A percentile compares a stretch with the other conserved stretches of the same genome.
phyloP scores from a whole-genome alignment of 2,329 filamentous ascomycete genomes.

The Arachnomyces sp. region DNA sequence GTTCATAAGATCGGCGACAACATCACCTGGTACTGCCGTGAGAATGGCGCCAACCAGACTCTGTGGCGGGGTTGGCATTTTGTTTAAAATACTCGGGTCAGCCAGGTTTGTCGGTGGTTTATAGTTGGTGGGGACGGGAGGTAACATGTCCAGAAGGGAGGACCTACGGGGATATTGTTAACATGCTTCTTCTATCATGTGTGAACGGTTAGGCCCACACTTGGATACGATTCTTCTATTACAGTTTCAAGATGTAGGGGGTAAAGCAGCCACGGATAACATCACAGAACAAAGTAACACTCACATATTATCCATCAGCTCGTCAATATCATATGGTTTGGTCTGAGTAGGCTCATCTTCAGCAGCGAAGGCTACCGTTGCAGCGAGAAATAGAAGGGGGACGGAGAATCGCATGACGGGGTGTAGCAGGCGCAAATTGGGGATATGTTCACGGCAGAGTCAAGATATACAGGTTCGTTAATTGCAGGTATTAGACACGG shows the following conservation, averaged over 20 bases:
- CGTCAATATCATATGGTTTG: too few relatives aligned
- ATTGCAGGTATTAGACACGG: too few relatives aligned
- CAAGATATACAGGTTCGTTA: too few relatives aligned
- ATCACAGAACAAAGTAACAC: too few relatives aligned
- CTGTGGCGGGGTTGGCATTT: conserved; percentile 17
- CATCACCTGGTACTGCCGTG: conserved; percentile 23
- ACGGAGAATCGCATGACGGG: neutral
- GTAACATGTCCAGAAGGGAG: neutral
- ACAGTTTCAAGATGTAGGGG: too few relatives aligned
- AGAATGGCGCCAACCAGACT: conserved; percentile 14
- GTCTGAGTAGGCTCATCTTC: neutral
- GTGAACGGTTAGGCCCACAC: too few relatives aligned
- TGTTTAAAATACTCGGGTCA: neutral
- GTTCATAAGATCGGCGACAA: conserved; percentile 23
- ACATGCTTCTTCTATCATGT: neutral
- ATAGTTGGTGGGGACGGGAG: too few relatives aligned
- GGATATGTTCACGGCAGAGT: too few relatives aligned
- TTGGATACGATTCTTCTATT: too few relatives aligned
- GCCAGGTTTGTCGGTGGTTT: too few relatives aligned
- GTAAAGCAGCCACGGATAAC: too few relatives aligned
- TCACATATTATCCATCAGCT: too few relatives aligned
- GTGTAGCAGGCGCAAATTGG: neutral
- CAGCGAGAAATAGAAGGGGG: neutral
- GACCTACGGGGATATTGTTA: neutral
- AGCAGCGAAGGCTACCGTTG: neutral